phyloP scores from a whole-genome alignment of 345 rosid species.

The Populus alba region DNA sequence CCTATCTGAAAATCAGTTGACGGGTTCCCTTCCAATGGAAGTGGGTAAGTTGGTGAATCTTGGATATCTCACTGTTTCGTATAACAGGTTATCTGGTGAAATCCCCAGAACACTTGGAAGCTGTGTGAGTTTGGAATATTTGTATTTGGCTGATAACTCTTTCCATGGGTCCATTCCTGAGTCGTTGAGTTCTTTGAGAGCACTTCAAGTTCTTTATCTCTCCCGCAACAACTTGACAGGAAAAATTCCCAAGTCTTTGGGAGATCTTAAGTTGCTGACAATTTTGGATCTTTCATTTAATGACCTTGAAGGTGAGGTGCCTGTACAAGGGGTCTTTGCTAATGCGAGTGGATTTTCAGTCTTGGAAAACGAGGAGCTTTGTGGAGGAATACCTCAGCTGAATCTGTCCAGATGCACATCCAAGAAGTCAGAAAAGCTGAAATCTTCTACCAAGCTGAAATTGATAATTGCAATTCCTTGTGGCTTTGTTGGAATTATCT shows the following conservation, averaged over 20 bases:
- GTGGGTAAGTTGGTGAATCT: slow-evolving; percentile 3
- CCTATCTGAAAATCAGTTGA: slow-evolving; percentile 5
- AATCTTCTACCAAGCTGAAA: neutral
- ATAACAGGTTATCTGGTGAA: slow-evolving; percentile 7
- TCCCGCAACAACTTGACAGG: slow-evolving; percentile 16
- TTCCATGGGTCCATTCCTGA: slow-evolving; percentile 9
- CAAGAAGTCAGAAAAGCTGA: neutral
- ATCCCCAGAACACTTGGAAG: slow-evolving; percentile 10
- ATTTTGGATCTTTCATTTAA: slow-evolving; percentile 12
- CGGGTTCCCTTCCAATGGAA: neutral
- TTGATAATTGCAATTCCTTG: neutral
- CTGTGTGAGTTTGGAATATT: neutral
- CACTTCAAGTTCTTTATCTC: neutral
- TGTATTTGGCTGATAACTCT: slow-evolving; percentile 3
- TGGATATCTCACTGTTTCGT: neutral
- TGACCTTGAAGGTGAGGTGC: slow-evolving; percentile 13
- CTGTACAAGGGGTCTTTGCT: slow-evolving; percentile 2
- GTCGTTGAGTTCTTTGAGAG: slow-evolving; percentile 10
- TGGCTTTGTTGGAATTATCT: neutral
- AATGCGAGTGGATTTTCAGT: neutral
- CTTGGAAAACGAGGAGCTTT: slow-evolving; percentile 6
- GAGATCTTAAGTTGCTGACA: neutral
- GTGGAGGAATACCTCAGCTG: slow-evolving; percentile 15
- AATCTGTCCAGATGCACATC: slow-evolving; percentile 1
- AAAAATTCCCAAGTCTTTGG: slow-evolving; percentile 3